Evolutionary conservation across 2,329 filamentous ascomycete species (phyloP).

Genomic region (Pleochaeta shiraiana): DNA sequence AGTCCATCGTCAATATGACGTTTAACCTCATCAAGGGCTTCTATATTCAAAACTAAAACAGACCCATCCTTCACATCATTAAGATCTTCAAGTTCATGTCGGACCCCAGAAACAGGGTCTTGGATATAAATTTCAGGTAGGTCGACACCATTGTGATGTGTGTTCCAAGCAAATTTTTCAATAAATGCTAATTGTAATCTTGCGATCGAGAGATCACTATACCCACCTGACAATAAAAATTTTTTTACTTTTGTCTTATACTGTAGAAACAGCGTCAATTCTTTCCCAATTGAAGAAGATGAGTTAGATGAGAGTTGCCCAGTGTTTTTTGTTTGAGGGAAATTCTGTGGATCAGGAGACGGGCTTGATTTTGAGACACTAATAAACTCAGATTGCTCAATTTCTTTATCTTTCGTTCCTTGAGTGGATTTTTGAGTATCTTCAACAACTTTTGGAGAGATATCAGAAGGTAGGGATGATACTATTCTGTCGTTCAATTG

Average conservation of each 20-base stretch:
- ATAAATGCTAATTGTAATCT: conserved; percentile 90
- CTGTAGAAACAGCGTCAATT: conserved; percentile 82
- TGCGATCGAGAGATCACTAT: conserved; percentile 65
- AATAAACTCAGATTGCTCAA: no score
- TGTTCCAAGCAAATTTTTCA: conserved; percentile 98
- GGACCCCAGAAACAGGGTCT: conserved; percentile 85
- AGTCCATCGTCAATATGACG: conserved; percentile 88
- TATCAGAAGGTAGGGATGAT: neutral
- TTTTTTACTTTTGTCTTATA: conserved; percentile 98
- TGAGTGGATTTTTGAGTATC: no score
- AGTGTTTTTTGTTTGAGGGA: neutral
- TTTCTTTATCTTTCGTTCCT: no score
- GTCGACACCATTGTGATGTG: conserved; percentile 78
- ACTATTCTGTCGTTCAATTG: neutral
- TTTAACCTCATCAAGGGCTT: conserved; percentile 88
- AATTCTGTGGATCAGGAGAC: no score
- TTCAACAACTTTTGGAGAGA: neutral
- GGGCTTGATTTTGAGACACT: no score
- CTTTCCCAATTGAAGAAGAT: conserved; percentile 36
- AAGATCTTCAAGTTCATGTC: conserved; percentile 88
- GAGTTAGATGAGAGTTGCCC: neutral
- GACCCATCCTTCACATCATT: conserved; percentile 85
- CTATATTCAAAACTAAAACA: conserved; percentile 86
- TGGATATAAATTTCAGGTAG: conserved; percentile 96
- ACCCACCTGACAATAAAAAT: conserved; percentile 69